Base-by-base conservation (phyloP, 2,329 filamentous ascomycete species). In the Dactylellina cionopaga region DNA sequence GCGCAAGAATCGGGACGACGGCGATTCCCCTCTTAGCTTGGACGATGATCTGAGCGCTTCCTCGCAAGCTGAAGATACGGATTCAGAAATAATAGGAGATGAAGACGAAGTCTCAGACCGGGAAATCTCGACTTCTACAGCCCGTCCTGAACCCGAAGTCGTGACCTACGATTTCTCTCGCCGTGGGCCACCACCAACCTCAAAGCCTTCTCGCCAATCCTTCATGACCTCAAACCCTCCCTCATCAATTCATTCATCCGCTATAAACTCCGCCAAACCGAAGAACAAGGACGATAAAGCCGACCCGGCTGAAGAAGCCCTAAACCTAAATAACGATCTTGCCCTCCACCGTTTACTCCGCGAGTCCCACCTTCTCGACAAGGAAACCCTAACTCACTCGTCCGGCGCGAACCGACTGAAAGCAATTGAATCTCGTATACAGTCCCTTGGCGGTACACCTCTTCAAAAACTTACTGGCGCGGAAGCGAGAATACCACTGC, bases 401-500 rank as follows among this genome's bases (percentile, higher is more conserved):
- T 82, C 83, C 2, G 93, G 93, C 59, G 89, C 88, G 77, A 90
- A 90, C 76, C 87, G 93, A 29, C 88, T 92, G 76, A 91, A 91
- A 80, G 91, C 93, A 0, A 87, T 90, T 4, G 94, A 98, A 80
- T 82, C 97, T 75, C 90, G 94, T 68, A 83, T 98, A 49, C 90
- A 91, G 79, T 86, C 90, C 9, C 85, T 97, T 1, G 93, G 92
- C 5, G 92, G 91, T 77, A 80, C 82, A 5, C 92, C 90, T 17
- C 85, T 96, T 47, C 89, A 90, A 76, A 84, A 85, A 64, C 46
- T 63, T 5, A 54, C 37, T 11, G 49, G 49, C 17, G 11, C 27
- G 0, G 93, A 96, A 81, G 86, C 89, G 68, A 93, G 90, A 76
- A 96, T 98, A 92, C 94, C 95, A 15, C 90, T 96, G 85, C 82